Conservation (phyloP, 257 asterid genomes). For the Fraxinus americana region DNA sequence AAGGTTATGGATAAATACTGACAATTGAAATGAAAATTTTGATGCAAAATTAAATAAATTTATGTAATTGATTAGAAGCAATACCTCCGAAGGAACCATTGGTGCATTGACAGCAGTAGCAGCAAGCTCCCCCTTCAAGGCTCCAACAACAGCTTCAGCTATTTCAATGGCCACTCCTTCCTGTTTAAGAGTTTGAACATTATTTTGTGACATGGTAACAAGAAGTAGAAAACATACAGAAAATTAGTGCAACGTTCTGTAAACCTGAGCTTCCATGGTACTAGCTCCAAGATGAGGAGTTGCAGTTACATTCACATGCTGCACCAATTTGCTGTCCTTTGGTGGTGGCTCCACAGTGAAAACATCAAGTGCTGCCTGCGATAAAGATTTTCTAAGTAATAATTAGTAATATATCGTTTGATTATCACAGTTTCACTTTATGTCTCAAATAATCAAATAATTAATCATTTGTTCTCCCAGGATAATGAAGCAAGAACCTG, state of each 20-base stretch:
- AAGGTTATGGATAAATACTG: neutral
- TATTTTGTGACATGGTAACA: conserved; percentile 8
- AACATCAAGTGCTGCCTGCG: conserved; percentile 98
- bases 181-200: conserved; percentile 32
- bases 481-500: conserved; percentile 44
- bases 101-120: conserved; percentile 83
- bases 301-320: conserved; percentile 70
- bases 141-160: conserved; percentile 83
- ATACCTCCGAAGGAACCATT: conserved; percentile 79
- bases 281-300: conserved; percentile 94
- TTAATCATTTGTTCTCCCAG: neutral
- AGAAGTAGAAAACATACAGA: neutral
- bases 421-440: neutral
- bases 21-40: neutral
- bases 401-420: neutral
- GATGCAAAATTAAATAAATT: neutral
- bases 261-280: conserved; percentile 81
- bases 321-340: conserved; percentile 79
- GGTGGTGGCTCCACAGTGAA: conserved; percentile 93
- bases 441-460: neutral
- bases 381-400: conserved; percentile 5
- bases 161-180: conserved; percentile 81
- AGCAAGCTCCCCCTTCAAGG: conserved; percentile 73
- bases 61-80: neutral
- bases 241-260: conserved; percentile 1